Base-by-base conservation (phyloP, 192 early-diverging fungal genomes). In the Coemansia sp. region DNA sequence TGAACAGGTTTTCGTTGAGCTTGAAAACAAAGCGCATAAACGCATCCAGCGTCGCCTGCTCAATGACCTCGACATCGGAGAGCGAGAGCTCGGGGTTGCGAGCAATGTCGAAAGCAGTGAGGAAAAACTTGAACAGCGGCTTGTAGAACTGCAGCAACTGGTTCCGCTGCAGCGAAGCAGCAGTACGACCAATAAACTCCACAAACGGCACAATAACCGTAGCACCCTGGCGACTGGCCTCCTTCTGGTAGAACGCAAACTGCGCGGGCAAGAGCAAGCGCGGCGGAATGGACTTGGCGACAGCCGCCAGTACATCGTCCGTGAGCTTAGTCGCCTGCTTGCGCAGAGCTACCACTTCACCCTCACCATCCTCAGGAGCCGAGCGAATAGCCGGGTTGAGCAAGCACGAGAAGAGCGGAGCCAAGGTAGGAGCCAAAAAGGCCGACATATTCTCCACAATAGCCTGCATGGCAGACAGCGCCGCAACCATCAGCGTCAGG, bases 1-100 rank as follows among this genome's bases (percentile, higher is more conserved):
- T 92, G 91, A 99, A 99, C 42, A 93, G 76, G 14, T 89, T 90
- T 71, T 97, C 97, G 79, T 95, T 99, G 66, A 98, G 82, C 72
- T 93, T 94, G 86, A 96, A 86, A 0, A 93, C 88, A 45, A 96
- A 66, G 57, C 89, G 84, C 81, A 93, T 77, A 66, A 97, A 93
- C 6, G 92, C 86, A 13, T 83, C 77, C 21, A 96, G 86, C 34
- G 90, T 79, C 0, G 85, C 73, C 28, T 86, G 76, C 76, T 96
- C 95, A 2, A 90, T 61, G n/a, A 67, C 72, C 59, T 83, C 76
- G 1, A 87, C 67, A 16, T 68, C 83, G 31, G 60, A 64, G 25
- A 65, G 69, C 4, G 79, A 65, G 13, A 84, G 61, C 10, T 61
- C 68, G 3, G 69, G 61, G 23, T 62, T 65, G 55, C 87, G 84